Evolutionary conservation across 768 basidiomycete genomes (phyloP).

Genomic region (Amanita pseudoporphyria): DNA sequence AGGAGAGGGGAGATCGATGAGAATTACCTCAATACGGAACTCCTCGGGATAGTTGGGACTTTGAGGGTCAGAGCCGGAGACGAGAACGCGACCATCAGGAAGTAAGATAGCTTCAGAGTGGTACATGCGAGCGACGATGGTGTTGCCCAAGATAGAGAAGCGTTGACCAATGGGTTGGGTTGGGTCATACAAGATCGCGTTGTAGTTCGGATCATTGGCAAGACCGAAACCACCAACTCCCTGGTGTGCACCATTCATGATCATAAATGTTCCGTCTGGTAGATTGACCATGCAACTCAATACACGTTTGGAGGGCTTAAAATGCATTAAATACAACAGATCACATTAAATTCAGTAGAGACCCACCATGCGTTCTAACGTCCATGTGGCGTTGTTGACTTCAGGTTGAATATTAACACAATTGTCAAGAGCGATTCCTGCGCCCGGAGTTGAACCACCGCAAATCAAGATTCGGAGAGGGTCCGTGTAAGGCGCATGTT

Average conservation of each 20-base stretch:
- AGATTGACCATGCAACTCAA: slow-evolving; percentile 69
- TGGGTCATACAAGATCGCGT: slow-evolving; percentile 65
- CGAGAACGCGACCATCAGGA: slow-evolving; percentile 63
- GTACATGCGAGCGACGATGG: slow-evolving; percentile 67
- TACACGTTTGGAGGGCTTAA: slow-evolving; percentile 62
- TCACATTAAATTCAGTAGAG: neutral
- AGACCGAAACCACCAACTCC: slow-evolving; percentile 71
- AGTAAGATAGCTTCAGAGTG: slow-evolving; percentile 71
- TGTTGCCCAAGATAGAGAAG: slow-evolving; percentile 55
- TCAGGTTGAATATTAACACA: slow-evolving; percentile 67
- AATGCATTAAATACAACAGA: neutral
- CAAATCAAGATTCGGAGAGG: slow-evolving; percentile 64
- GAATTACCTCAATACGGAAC: slow-evolving; percentile 47
- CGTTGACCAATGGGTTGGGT: slow-evolving; percentile 46
- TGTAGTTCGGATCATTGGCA: slow-evolving; percentile 50
- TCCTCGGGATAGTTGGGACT: slow-evolving; percentile 59
- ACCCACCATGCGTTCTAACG: slow-evolving; percentile 70
- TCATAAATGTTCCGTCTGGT: slow-evolving; percentile 69
- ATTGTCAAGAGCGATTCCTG: slow-evolving; percentile 49
- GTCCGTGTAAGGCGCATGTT: slow-evolving; percentile 63
- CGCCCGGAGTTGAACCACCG: slow-evolving; percentile 61
- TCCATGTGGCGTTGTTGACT: slow-evolving; percentile 50
- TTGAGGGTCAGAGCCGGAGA: slow-evolving; percentile 71
- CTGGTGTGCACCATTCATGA: slow-evolving; percentile 63
- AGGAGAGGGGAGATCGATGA: neutral